A percentile compares a stretch with the other conserved stretches of the same genome.
Conservation (phyloP, 164 flowering plant genomes). For the Magnolia changhungtana region DNA sequence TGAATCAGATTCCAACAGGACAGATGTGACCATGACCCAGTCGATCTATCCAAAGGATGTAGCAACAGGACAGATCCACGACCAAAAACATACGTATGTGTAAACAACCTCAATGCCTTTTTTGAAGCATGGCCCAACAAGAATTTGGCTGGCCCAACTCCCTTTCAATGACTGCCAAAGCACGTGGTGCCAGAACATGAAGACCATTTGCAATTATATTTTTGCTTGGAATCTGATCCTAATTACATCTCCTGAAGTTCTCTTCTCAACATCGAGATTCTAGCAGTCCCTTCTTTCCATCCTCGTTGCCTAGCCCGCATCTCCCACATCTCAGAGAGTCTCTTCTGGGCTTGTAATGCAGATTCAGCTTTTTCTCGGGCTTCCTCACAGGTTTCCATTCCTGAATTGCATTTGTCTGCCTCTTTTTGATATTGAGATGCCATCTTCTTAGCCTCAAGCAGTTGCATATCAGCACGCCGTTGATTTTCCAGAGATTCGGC, state of each 20-base stretch:
- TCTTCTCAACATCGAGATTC: constrained; percentile 30
- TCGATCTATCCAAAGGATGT: too few species aligned
- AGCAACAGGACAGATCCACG: neutral
- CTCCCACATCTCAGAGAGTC: constrained; percentile 69
- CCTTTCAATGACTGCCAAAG: neutral
- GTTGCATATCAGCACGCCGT: constrained; percentile 43
- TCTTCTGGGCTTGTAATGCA: constrained; percentile 65
- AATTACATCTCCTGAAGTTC: constrained; percentile 25
- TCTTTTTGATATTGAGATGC: constrained; percentile 93
- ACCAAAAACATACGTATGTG: neutral
- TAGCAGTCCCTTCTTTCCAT: constrained; percentile 69
- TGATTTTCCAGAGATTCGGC: constrained; percentile 49
- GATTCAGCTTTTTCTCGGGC: constrained; percentile 91
- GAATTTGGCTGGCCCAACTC: neutral
- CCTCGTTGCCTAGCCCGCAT: constrained; percentile 83
- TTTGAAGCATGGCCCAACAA: constrained; percentile 4
- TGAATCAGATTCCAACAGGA: neutral
- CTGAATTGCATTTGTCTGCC: constrained; percentile 96
- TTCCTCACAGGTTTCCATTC: constrained; percentile 97
- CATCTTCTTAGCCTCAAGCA: constrained; percentile 77
- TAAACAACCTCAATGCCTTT: constrained; percentile 4
- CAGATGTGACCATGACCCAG: neutral
- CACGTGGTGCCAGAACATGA: neutral
- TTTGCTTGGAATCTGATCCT: neutral
- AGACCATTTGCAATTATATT: neutral